These are phyloP conservation scores for Voacanga thouarsii DNA, from an alignment of 257 asterid species.

Conservation along the genomic window DNA sequence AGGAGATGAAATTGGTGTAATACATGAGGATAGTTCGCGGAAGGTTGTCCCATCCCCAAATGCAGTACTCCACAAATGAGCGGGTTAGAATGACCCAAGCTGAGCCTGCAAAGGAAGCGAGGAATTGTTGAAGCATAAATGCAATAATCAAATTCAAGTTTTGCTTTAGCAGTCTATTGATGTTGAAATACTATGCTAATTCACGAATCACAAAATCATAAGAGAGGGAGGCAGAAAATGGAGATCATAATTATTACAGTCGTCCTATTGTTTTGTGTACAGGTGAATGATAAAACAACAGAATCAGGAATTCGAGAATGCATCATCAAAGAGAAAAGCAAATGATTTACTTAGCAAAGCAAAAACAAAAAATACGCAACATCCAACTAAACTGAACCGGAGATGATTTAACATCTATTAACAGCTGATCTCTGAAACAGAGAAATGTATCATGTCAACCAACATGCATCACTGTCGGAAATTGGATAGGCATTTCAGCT, in stretches of 20 bases:
- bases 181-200: too few relatives aligned
- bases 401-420: background rate
- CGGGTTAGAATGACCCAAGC: constrained; percentile 96
- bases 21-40: constrained; percentile 96
- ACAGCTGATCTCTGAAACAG: background rate
- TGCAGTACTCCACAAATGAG: constrained; percentile 83
- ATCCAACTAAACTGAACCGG: too few relatives aligned
- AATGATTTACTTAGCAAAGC: background rate
- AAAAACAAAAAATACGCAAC: background rate
- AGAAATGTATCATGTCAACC: too few relatives aligned
- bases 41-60: constrained; percentile 94
- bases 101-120: constrained; percentile 54
- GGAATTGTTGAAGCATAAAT: background rate
- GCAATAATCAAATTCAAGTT: background rate
- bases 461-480: background rate
- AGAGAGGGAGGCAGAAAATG: background rate
- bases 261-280: background rate
- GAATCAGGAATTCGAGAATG: background rate
- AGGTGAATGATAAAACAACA: background rate
- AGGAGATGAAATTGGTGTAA: constrained; percentile 78
- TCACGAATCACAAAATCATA: background rate
- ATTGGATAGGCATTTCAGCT: background rate
- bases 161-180: background rate
- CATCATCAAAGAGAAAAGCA: background rate
- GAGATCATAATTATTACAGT: too few relatives aligned